Evolutionary conservation across 306 rosid genomes (phyloP).

Genomic region (Trichosanthes truncata): DNA sequence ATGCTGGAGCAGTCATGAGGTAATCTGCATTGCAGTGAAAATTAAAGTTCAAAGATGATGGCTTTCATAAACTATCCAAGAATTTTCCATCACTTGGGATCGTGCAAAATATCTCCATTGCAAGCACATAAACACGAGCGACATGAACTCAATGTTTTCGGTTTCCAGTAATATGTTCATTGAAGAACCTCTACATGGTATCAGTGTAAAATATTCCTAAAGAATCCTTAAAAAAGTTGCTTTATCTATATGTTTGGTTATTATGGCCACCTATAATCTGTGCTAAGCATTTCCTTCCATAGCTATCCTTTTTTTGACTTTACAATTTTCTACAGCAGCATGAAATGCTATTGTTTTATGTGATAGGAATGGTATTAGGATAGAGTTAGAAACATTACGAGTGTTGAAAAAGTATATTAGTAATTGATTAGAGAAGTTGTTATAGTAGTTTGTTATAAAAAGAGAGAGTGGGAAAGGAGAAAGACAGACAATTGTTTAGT

Average conservation of each 20-base stretch:
- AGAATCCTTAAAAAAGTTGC: not conserved
- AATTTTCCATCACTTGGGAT: not conserved
- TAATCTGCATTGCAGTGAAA: not conserved
- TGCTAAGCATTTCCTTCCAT: not conserved
- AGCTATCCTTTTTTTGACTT: not conserved
- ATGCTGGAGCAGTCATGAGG: not conserved
- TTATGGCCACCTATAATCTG: not conserved
- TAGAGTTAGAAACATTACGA: not conserved
- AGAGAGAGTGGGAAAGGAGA: not conserved
- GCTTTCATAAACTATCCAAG: not conserved
- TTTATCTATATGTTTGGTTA: not conserved
- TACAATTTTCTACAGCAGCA: not conserved
- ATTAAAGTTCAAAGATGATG: not conserved
- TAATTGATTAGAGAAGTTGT: not conserved
- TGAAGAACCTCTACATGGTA: not conserved
- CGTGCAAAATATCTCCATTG: not conserved
- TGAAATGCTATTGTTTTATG: not conserved
- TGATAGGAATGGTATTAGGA: not conserved
- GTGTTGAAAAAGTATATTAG: not conserved
- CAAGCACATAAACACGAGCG: not conserved
- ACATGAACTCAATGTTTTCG: not conserved
- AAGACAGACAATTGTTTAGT: not conserved
- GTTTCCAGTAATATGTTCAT: not conserved
- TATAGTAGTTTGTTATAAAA: too few relatives aligned
- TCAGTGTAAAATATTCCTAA: not conserved